Evolutionary conservation across 2,329 filamentous ascomycete genomes (phyloP).

Genomic region (Fusarium setosum): DNA sequence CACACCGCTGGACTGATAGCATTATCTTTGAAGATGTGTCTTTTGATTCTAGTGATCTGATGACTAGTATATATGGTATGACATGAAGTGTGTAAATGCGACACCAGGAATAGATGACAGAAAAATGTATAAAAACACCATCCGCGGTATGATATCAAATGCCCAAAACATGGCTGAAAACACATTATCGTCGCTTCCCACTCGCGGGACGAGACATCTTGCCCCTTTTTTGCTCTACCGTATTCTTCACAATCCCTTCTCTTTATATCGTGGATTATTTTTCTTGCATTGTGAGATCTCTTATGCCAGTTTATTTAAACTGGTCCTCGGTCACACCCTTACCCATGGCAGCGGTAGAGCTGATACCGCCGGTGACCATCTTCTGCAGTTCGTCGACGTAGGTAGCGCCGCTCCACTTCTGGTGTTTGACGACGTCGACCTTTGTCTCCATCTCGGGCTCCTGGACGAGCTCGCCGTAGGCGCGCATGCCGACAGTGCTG

Average conservation of each 20-base stretch:
- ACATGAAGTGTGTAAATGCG: constrained; percentile 10
- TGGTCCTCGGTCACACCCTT: constrained; percentile 98
- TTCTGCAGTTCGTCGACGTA: constrained; percentile 96
- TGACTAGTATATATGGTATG: constrained; percentile 6
- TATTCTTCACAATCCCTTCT: not conserved
- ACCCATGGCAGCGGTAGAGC: constrained; percentile 94
- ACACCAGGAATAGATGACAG: constrained; percentile 4
- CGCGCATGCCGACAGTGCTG: constrained; percentile 87
- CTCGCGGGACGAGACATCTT: not conserved
- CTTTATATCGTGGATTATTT: not conserved
- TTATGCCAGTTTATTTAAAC: constrained; percentile 68
- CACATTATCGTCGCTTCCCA: constrained; percentile 5
- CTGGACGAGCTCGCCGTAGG: constrained; percentile 96
- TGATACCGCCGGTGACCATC: constrained; percentile 96
- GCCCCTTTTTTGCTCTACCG: constrained; percentile 18
- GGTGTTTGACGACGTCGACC: constrained; percentile 96
- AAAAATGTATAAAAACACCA: too few relatives aligned
- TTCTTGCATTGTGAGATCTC: not conserved
- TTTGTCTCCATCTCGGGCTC: constrained; percentile 94
- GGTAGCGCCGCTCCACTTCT: constrained; percentile 97
- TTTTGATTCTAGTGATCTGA: constrained; percentile 14
- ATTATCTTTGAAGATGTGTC: not conserved
- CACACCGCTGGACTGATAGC: too few relatives aligned
- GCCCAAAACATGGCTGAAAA: constrained; percentile 22
- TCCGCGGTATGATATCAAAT: constrained; percentile 33